A percentile compares a stretch with the other conserved stretches of the same genome.
phyloP scores from a whole-genome alignment of 2,329 filamentous ascomycete species.

The Ascochyta viciae-villosae region DNA sequence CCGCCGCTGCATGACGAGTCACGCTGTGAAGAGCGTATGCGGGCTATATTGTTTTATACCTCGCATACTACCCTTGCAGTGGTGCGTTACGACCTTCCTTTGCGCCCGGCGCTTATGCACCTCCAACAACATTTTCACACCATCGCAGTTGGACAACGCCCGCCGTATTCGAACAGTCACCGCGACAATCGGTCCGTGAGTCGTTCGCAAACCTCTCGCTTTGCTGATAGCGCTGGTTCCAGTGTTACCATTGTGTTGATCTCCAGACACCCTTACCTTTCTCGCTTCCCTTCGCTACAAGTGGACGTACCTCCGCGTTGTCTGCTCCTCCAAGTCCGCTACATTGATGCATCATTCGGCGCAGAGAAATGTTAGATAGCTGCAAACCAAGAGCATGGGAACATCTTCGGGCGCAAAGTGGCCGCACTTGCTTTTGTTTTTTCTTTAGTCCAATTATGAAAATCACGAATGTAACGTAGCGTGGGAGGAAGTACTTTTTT shows the following conservation, averaged over 20 bases:
- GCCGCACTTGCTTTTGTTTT: slow-evolving; percentile 11
- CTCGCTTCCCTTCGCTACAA: background rate
- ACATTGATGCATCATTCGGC: slow-evolving; percentile 3
- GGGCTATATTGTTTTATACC: slow-evolving; percentile 23
- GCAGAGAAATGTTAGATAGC: slow-evolving; percentile 1
- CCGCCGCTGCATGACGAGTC: slow-evolving; percentile 18
- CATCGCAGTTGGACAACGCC: background rate
- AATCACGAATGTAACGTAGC: slow-evolving; percentile 34
- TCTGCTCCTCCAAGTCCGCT: background rate
- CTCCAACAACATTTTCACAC: slow-evolving; percentile 23
- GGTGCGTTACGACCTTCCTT: slow-evolving; percentile 15
- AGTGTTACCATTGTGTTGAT: background rate
- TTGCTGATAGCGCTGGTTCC: background rate
- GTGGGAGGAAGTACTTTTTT: slow-evolving; percentile 22
- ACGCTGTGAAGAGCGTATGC: slow-evolving; percentile 22
- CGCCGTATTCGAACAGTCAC: slow-evolving; percentile 1
- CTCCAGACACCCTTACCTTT: background rate
- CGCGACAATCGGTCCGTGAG: background rate
- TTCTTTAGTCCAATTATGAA: slow-evolving; percentile 3
- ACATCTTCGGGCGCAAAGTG: slow-evolving; percentile 7
- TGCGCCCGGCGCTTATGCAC: slow-evolving; percentile 32
- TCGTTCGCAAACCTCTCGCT: background rate
- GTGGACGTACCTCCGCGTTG: background rate
- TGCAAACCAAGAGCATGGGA: background rate
- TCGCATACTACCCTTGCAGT: slow-evolving; percentile 22